These are phyloP conservation scores for Manihot esculenta DNA, from an alignment of 441 rosid genomes.

Conservation along the genomic window DNA sequence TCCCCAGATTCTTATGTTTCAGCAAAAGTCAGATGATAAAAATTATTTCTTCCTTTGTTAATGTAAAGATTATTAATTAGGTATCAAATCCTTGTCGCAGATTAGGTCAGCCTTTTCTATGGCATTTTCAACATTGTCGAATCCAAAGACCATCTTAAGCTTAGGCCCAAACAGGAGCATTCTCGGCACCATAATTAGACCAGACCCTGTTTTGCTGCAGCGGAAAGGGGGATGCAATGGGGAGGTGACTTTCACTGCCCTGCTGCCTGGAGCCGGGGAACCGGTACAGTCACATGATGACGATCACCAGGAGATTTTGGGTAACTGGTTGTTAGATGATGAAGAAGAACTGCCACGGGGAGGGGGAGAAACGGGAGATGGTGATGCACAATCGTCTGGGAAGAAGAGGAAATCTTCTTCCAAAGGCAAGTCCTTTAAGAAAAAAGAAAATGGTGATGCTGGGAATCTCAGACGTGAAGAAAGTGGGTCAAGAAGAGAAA, in stretches of 20 bases:
- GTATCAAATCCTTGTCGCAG: constrained; percentile 36
- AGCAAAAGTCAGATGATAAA: neutral
- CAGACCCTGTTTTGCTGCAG: constrained; percentile 61
- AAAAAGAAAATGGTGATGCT: constrained; percentile 35
- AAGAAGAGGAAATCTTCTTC: constrained; percentile 53
- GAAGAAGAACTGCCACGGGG: constrained; percentile 78
- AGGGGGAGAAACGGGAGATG: constrained; percentile 29
- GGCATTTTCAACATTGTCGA: constrained; percentile 78
- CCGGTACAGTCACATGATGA: constrained; percentile 38
- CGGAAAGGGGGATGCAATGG: constrained; percentile 79
- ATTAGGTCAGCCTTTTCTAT: constrained; percentile 81
- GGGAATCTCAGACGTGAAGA: constrained; percentile 28
- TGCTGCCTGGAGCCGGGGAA: constrained; percentile 92
- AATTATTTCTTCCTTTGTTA: neutral
- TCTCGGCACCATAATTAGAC: constrained; percentile 90
- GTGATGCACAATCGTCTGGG: constrained; percentile 42
- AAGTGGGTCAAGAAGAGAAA: constrained; percentile 33
- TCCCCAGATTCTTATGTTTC: neutral
- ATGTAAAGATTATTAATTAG: neutral
- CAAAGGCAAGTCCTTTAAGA: constrained; percentile 41
- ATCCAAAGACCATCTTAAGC: constrained; percentile 50
- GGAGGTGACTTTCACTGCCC: constrained; percentile 57
- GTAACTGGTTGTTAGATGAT: constrained; percentile 71
- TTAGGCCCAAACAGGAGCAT: constrained; percentile 79
- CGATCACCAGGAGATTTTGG: constrained; percentile 48